phyloP scores from a whole-genome alignment of 768 basidiomycete genomes.

The Macrolepiota fuliginosa region DNA sequence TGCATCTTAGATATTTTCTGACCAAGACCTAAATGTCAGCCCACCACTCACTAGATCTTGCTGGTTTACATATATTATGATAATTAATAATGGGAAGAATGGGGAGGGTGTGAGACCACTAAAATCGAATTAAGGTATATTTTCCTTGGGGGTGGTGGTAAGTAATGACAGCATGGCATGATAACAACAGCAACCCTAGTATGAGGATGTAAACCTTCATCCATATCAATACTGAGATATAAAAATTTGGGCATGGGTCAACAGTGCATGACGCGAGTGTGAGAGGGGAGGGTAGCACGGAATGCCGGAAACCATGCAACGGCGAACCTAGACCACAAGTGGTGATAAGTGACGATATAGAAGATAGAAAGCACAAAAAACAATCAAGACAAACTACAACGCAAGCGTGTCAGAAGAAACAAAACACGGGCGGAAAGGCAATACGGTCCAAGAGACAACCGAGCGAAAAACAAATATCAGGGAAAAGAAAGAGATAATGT shows the following conservation, averaged over 20 bases:
- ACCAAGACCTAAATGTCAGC: background rate
- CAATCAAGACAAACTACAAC: conserved; percentile 1
- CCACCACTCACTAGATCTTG: background rate
- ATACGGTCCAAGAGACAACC: background rate
- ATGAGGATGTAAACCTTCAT: background rate
- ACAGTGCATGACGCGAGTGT: background rate
- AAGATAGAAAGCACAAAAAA: background rate
- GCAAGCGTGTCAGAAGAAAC: conserved; percentile 1
- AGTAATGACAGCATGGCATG: background rate
- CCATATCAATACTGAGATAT: background rate
- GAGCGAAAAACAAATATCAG: background rate
- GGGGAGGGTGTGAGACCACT: background rate
- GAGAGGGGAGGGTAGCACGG: background rate
- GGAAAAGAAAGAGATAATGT: background rate
- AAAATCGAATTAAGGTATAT: background rate
- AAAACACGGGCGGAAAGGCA: background rate
- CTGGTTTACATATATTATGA: background rate
- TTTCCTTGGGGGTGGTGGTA: background rate
- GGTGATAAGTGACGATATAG: background rate
- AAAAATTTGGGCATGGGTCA: background rate
- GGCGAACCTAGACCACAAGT: background rate
- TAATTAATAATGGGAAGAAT: background rate
- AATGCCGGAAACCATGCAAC: background rate
- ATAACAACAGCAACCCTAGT: background rate
- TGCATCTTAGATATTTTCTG: background rate